A percentile compares a stretch with the other conserved stretches of the same genome.
Evolutionary conservation across 257 asterid genomes (phyloP).

Genomic region (Nicotiana undulata): DNA sequence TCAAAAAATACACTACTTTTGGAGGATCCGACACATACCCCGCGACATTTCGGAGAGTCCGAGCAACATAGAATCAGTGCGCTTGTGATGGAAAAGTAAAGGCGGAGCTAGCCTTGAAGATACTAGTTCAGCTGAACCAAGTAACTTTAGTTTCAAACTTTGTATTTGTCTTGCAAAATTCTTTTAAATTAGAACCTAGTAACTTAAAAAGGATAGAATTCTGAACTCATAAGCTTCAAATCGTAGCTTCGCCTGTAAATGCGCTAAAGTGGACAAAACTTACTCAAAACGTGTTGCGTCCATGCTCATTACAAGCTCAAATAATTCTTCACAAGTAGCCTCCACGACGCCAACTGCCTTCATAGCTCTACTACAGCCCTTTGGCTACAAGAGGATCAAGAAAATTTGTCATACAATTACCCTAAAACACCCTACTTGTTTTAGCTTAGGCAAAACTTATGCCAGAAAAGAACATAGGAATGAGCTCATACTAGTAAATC

Average conservation of each 20-base stretch:
- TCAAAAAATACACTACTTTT: too few relatives aligned
- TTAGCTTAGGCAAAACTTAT: background rate
- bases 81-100: background rate
- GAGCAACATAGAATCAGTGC: too few relatives aligned
- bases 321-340: constrained; percentile 82
- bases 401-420: constrained; percentile 12
- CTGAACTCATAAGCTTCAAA: too few relatives aligned
- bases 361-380: constrained; percentile 93
- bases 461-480: background rate
- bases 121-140: too few relatives aligned
- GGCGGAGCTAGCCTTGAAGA: background rate
- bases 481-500: constrained; percentile 68
- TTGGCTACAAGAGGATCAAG: constrained; percentile 52
- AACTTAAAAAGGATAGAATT: too few relatives aligned
- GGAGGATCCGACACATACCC: too few relatives aligned
- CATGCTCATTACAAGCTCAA: constrained; percentile 91
- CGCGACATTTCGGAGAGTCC: too few relatives aligned
- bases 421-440: constrained; percentile 5
- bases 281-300: constrained; percentile 86
- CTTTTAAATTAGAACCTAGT: too few relatives aligned
- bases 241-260: too few relatives aligned
- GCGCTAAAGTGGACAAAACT: constrained; percentile 19
- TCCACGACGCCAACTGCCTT: constrained; percentile 92
- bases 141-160: too few relatives aligned
- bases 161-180: too few relatives aligned